These are phyloP conservation scores for Obelidium mucronatum DNA, from an alignment of 192 early-diverging fungal species.

Conservation along the genomic window DNA sequence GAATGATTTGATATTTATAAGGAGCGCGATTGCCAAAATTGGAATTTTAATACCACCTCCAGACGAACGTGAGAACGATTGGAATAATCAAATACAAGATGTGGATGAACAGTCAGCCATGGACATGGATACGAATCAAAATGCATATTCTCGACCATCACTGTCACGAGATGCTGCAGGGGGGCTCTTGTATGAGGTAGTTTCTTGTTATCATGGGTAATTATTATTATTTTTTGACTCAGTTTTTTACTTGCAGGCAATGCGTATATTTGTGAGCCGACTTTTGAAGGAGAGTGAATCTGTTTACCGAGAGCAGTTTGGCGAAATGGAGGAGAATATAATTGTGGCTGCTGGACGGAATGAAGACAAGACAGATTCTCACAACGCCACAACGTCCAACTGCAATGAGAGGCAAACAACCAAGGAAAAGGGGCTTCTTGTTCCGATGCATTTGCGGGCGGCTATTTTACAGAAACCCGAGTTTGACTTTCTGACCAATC, in stretches of 20 bases:
- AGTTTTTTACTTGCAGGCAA: neutral
- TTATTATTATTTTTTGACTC: neutral
- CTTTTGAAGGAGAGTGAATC: constrained; percentile 15
- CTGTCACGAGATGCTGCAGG: constrained; percentile 18
- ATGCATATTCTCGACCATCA: no score
- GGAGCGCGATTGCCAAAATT: constrained; percentile 28
- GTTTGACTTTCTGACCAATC: constrained; percentile 30
- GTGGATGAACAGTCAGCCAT: no score
- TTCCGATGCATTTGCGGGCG: constrained; percentile 24
- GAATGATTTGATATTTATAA: constrained; percentile 22
- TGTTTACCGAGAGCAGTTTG: constrained; percentile 20
- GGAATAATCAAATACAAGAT: neutral
- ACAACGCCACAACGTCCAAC: neutral
- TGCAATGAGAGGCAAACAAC: neutral
- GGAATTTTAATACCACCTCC: constrained; percentile 10
- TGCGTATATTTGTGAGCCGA: constrained; percentile 19
- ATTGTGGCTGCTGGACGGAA: no score
- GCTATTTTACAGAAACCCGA: neutral
- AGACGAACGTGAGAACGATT: neutral
- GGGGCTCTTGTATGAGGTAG: constrained; percentile 27
- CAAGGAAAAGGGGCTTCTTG: constrained; percentile 1
- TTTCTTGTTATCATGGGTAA: neutral
- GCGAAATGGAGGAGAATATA: neutral
- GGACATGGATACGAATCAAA: no score
- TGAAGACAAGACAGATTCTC: neutral